Evolutionary conservation across 352 stramenopile genomes (phyloP).

Genomic region (Hyaloperonospora brassicae): DNA sequence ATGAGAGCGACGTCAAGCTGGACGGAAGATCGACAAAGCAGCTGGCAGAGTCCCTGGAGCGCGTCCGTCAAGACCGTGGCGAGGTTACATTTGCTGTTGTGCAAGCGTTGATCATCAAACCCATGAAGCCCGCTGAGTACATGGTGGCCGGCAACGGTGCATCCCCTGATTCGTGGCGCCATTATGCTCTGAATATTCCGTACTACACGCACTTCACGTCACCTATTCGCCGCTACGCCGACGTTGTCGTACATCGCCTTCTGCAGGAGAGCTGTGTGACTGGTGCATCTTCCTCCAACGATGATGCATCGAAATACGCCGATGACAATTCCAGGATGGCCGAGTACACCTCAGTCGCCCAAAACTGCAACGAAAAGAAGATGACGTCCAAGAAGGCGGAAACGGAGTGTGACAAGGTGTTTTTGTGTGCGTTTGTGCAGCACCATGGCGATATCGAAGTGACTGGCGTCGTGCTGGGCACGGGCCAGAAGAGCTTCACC

Average conservation of each 20-base stretch:
- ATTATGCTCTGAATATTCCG: slow-evolving; percentile 96
- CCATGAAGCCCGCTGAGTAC: slow-evolving; percentile 94
- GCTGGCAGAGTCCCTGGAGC: slow-evolving; percentile 81
- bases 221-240: slow-evolving; percentile 92
- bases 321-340: slow-evolving; percentile 27
- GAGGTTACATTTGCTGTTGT: slow-evolving; percentile 79
- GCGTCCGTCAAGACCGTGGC: slow-evolving; percentile 64
- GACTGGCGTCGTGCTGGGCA: slow-evolving; percentile 63
- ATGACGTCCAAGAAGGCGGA: slow-evolving; percentile 73
- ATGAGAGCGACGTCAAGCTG: slow-evolving; percentile 60
- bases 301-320: neutral
- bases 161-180: slow-evolving; percentile 73
- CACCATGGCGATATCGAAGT: slow-evolving; percentile 50
- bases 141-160: slow-evolving; percentile 72
- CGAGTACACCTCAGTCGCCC: slow-evolving; percentile 39
- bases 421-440: slow-evolving; percentile 72
- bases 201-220: slow-evolving; percentile 99
- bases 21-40: slow-evolving; percentile 75
- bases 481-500: slow-evolving; percentile 70
- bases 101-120: slow-evolving; percentile 90
- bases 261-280: slow-evolving; percentile 43
- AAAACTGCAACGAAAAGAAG: slow-evolving; percentile 86
- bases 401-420: slow-evolving; percentile 69
- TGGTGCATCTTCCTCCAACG: slow-evolving; percentile 6
- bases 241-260: slow-evolving; percentile 72